A percentile compares a stretch with the other conserved stretches of the same genome.
Evolutionary conservation across 352 stramenopile genomes (phyloP).

Genomic region (Phytophthora pluvialis): DNA sequence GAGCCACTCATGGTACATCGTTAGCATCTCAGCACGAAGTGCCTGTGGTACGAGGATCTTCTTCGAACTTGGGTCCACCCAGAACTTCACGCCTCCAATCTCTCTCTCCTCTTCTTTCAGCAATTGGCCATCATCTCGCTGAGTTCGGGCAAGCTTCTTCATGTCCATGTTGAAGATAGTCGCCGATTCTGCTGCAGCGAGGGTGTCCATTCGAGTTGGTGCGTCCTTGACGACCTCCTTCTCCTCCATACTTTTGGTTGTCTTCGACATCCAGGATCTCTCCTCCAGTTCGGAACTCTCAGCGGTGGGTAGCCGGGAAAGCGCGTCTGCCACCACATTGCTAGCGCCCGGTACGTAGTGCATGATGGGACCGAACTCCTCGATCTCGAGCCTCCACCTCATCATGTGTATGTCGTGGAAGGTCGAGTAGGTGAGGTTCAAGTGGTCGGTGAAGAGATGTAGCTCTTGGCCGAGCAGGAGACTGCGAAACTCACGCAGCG

Average conservation of each 20-base stretch:
- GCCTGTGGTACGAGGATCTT: not conserved
- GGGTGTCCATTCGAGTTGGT: no score
- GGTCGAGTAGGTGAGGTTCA: slow-evolving; percentile 13
- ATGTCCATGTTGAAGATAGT: not conserved
- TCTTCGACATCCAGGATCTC: not conserved
- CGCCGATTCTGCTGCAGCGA: no score
- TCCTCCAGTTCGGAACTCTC: not conserved
- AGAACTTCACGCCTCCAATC: not conserved
- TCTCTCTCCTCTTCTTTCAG: not conserved
- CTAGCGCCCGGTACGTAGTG: not conserved
- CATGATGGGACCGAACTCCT: slow-evolving; percentile 1
- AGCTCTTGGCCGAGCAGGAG: not conserved
- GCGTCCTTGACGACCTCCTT: not conserved
- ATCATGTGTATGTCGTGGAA: slow-evolving; percentile 17
- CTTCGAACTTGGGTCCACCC: not conserved
- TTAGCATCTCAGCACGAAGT: not conserved
- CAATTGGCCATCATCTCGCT: not conserved
- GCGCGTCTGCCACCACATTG: slow-evolving; percentile 4
- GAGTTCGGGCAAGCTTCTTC: not conserved
- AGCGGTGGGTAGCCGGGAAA: not conserved
- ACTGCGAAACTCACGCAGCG: not conserved
- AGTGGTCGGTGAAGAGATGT: slow-evolving; percentile 4
- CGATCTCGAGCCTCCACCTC: slow-evolving; percentile 2
- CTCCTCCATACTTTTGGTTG: not conserved
- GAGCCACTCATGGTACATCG: slow-evolving; percentile 1